Evolutionary conservation across 345 rosid genomes (phyloP).

Genomic region (Eucalyptus guilfoylei): DNA sequence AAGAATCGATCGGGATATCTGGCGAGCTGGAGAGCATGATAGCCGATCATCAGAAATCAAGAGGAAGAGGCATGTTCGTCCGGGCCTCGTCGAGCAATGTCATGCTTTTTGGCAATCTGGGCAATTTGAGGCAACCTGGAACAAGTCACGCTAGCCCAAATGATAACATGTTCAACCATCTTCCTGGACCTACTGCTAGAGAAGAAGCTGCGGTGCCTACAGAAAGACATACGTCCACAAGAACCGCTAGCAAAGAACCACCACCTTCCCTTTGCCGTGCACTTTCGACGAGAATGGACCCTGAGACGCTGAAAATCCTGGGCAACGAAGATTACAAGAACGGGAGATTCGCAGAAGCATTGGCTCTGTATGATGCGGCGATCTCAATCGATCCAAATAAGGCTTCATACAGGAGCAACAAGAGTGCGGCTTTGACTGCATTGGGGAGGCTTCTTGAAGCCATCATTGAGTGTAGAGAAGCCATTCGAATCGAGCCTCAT

Average conservation of each 20-base stretch:
- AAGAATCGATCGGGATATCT: constrained; percentile 49
- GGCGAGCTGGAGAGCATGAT: constrained; percentile 93
- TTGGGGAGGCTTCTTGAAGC: constrained; percentile 74
- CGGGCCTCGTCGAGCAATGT: constrained; percentile 88
- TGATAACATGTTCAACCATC: background rate
- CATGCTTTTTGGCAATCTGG: constrained; percentile 71
- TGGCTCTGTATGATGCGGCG: constrained; percentile 63
- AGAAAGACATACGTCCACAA: constrained; percentile 13
- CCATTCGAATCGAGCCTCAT: constrained; percentile 52
- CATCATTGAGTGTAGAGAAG: constrained; percentile 60
- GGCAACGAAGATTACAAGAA: constrained; percentile 77
- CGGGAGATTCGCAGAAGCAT: constrained; percentile 66
- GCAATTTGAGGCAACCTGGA: constrained; percentile 60
- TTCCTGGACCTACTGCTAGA: constrained; percentile 3
- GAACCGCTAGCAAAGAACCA: constrained; percentile 6
- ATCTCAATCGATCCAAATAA: constrained; percentile 51
- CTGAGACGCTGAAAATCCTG: constrained; percentile 51
- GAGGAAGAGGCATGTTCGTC: constrained; percentile 36
- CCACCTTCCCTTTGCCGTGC: constrained; percentile 64
- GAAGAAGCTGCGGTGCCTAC: background rate
- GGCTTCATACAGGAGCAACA: constrained; percentile 68
- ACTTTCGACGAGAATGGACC: constrained; percentile 80
- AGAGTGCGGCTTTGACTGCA: constrained; percentile 77
- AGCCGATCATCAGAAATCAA: constrained; percentile 54
- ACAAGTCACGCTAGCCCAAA: constrained; percentile 6